Conservation (phyloP, 768 basidiomycete species). For the Mycena vitilis region DNA sequence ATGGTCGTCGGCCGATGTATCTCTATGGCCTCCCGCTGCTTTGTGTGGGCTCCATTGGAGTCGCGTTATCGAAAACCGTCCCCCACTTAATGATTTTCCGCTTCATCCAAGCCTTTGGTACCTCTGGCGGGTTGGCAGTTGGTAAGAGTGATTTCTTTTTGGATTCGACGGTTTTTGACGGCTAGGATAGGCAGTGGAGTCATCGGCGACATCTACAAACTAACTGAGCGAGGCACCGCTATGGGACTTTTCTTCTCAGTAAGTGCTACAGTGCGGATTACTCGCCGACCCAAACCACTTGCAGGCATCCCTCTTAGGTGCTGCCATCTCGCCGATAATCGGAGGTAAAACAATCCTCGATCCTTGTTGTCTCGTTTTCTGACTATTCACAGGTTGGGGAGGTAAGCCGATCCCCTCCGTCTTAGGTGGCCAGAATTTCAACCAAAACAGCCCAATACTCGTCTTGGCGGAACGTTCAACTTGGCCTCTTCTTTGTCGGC, state of each 20-base stretch:
- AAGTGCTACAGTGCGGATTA: background rate
- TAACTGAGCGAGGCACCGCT: conserved; percentile 61
- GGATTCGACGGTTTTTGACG: background rate
- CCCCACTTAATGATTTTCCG: conserved; percentile 60
- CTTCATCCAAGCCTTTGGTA: conserved; percentile 66
- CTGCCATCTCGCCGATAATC: conserved; percentile 55
- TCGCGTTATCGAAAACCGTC: conserved; percentile 51
- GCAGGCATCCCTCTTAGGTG: conserved; percentile 55
- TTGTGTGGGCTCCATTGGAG: conserved; percentile 61
- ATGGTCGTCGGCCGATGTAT: conserved; percentile 64
- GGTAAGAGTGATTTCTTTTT: conserved; percentile 5
- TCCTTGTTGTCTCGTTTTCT: background rate
- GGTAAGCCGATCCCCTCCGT: conserved; percentile 15
- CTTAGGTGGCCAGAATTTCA: conserved; percentile 17
- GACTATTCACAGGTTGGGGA: conserved; percentile 31
- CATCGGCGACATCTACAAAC: conserved; percentile 62
- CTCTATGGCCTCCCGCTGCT: conserved; percentile 62
- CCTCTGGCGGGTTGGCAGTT: conserved; percentile 49
- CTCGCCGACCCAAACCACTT: background rate
- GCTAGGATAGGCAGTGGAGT: conserved; percentile 54
- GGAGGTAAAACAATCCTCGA: conserved; percentile 45
- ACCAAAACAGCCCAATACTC: conserved; percentile 53
- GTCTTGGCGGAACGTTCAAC: conserved; percentile 61
- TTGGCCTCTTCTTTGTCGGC: conserved; percentile 47
- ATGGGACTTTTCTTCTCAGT: conserved; percentile 62